Conservation (phyloP, 2,329 filamentous ascomycete genomes). For the Cladobotryum mycophilum region DNA sequence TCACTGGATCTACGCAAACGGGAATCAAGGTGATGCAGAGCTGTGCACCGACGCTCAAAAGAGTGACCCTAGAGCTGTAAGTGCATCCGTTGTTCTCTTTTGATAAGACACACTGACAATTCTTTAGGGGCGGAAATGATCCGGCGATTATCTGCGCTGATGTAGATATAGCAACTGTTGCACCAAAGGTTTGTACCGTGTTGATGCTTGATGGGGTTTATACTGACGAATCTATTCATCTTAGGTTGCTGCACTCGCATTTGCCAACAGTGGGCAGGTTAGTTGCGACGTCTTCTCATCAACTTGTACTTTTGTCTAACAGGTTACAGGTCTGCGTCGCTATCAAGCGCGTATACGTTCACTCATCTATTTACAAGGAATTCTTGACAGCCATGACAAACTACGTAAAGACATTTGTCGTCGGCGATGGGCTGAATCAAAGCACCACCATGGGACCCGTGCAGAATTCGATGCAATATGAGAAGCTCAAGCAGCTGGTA, state of each 20-base stretch:
- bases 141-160: constrained; percentile 43
- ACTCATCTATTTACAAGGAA: constrained; percentile 50
- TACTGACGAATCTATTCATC: neutral
- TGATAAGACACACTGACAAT: too few relatives aligned
- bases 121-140: constrained; percentile 51
- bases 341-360: constrained; percentile 52
- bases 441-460: constrained; percentile 43
- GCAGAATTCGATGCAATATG: constrained; percentile 55
- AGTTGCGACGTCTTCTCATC: neutral
- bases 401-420: constrained; percentile 36
- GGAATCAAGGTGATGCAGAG: constrained; percentile 68
- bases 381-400: constrained; percentile 43
- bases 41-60: constrained; percentile 58
- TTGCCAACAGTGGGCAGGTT: constrained; percentile 44
- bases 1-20: constrained; percentile 68
- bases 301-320: neutral
- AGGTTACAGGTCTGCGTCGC: constrained; percentile 48
- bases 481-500: neutral
- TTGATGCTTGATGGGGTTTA: too few relatives aligned
- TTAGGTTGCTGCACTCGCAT: constrained; percentile 36
- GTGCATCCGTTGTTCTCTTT: too few relatives aligned
- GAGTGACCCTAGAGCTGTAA: constrained; percentile 55
- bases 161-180: constrained; percentile 39
- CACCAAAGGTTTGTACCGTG: constrained; percentile 13
- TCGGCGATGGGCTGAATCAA: constrained; percentile 38